phyloP scores from a whole-genome alignment of 768 basidiomycete genomes.

The Leucogyrophana mollusca region DNA sequence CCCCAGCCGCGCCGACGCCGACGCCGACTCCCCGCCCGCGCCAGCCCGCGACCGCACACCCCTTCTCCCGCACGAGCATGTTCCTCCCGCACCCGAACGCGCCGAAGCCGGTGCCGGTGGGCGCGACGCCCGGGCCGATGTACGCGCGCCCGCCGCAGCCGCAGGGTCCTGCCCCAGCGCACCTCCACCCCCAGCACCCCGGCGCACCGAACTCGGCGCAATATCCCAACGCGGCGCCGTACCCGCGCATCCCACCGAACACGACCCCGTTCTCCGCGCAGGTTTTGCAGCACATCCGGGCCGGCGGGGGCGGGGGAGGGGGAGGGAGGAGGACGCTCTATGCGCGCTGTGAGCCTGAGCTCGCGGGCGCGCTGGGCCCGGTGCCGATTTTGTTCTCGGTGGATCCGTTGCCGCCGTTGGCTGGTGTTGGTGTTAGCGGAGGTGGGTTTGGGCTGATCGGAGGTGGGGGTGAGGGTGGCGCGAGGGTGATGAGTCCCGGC shows the following conservation, averaged over 20 bases:
- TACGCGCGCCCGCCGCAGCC: constrained; percentile 40
- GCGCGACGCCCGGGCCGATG: constrained; percentile 49
- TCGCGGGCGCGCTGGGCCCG: constrained; percentile 48
- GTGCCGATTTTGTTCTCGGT: constrained; percentile 61
- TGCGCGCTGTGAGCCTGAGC: constrained; percentile 51
- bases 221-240: too few species aligned
- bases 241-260: constrained; percentile 17
- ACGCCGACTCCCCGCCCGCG: constrained; percentile 25
- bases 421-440: constrained; percentile 6
- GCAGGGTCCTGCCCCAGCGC: constrained; percentile 16
- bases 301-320: not conserved
- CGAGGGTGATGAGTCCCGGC: too few species aligned
- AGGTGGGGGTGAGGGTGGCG: not conserved
- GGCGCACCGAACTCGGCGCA: not conserved
- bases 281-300: constrained; percentile 24
- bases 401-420: constrained; percentile 42
- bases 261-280: constrained; percentile 27
- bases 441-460: not conserved
- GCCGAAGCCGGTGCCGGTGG: constrained; percentile 36
- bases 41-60: constrained; percentile 17
- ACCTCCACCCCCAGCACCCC: constrained; percentile 9
- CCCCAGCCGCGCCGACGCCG: constrained; percentile 12
- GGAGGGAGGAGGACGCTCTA: constrained; percentile 50
- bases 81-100: constrained; percentile 58
- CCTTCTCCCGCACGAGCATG: constrained; percentile 36